Evolutionary conservation across 768 basidiomycete genomes (phyloP).

Genomic region (Podaxis pistillaris): DNA sequence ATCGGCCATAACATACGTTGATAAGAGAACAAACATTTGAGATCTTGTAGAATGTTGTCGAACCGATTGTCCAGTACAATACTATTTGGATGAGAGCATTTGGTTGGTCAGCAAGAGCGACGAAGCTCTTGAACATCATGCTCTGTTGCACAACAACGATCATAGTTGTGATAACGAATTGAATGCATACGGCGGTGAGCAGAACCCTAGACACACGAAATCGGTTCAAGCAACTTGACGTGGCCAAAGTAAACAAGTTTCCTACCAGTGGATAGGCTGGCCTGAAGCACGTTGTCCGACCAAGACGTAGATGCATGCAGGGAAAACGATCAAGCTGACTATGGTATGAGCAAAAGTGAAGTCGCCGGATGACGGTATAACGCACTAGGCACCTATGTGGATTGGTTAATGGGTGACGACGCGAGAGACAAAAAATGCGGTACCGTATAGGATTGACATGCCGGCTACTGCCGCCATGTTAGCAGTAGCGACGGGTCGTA

Average conservation of each 20-base stretch:
- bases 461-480: background rate
- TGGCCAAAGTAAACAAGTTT: background rate
- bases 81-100: constrained; percentile 1
- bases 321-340: background rate
- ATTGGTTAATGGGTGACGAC: background rate
- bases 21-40: background rate
- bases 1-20: background rate
- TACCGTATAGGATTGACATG: constrained; percentile 6
- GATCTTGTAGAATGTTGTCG: background rate
- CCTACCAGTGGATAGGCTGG: constrained; percentile 3
- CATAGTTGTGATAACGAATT: background rate
- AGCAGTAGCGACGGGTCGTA: background rate
- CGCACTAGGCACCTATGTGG: background rate
- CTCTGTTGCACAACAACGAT: background rate
- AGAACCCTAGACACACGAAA: background rate
- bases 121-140: constrained; percentile 7
- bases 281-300: background rate
- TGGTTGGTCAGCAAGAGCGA: background rate
- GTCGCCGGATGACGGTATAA: background rate
- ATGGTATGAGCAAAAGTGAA: background rate
- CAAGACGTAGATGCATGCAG: background rate
- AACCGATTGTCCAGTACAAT: background rate
- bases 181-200: background rate
- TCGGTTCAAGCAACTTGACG: background rate
- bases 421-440: background rate